These are phyloP conservation scores for Astrothelium subdiscretum DNA, from an alignment of 495 filamentous ascomycete species.

Conservation along the genomic window DNA sequence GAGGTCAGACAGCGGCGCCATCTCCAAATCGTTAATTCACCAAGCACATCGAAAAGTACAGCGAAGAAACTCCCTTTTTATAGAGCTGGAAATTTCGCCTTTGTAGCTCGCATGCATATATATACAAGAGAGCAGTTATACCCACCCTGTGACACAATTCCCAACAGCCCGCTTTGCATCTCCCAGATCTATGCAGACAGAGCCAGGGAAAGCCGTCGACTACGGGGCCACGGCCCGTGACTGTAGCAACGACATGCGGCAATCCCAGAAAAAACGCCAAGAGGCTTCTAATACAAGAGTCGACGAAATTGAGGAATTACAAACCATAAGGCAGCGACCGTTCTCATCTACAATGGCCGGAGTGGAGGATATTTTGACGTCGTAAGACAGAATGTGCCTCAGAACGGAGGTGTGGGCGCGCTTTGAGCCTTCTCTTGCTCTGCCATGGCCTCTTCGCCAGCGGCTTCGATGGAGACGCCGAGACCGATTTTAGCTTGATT, in stretches of 20 bases:
- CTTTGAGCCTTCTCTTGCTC: constrained; percentile 59
- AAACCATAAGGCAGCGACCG: not conserved
- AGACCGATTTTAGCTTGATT: constrained; percentile 91
- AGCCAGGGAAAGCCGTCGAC: not conserved
- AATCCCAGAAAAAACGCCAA: not conserved
- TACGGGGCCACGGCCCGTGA: not conserved
- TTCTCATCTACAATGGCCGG: not conserved
- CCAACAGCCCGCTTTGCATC: not conserved
- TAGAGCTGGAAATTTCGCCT: not conserved
- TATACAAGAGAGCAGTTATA: constrained; percentile 1
- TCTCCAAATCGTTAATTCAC: too few species aligned
- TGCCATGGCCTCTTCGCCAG: constrained; percentile 81
- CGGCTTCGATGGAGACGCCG: constrained; percentile 85
- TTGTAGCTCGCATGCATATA: not conserved
- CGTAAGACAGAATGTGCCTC: constrained; percentile 3
- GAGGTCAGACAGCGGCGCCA: too few species aligned
- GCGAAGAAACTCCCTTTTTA: too few species aligned
- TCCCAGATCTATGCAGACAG: constrained; percentile 1
- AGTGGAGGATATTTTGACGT: not conserved
- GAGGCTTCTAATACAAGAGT: constrained; percentile 1
- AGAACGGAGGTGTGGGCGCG: constrained; percentile 26
- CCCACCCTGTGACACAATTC: not conserved
- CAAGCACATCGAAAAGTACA: too few species aligned
- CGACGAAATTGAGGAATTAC: not conserved
- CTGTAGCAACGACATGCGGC: not conserved